Conservation (phyloP, 306 rosid genomes). For the Hippophae gyantsensis region DNA sequence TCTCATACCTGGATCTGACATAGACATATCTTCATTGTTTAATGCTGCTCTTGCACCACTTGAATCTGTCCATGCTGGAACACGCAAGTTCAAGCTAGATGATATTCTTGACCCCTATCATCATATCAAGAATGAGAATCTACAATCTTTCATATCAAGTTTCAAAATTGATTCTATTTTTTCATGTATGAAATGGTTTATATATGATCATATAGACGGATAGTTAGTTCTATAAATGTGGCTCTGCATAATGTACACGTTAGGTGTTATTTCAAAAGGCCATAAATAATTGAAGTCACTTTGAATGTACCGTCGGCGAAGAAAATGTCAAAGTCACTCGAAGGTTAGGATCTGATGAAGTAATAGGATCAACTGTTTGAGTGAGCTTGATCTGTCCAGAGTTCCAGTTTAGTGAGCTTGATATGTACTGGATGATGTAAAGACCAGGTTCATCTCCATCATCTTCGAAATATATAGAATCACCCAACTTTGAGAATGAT, state of each 20-base stretch:
- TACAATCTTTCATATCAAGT: not conserved
- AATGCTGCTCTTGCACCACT: constrained; percentile 37
- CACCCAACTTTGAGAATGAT: constrained; percentile 84
- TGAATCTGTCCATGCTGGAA: constrained; percentile 60
- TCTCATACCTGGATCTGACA: constrained; percentile 49
- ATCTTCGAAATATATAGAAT: constrained; percentile 88
- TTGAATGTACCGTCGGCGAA: constrained; percentile 26
- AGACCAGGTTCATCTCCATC: constrained; percentile 40
- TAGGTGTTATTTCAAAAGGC: not conserved
- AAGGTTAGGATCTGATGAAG: constrained; percentile 55
- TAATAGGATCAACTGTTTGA: constrained; percentile 46
- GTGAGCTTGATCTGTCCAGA: constrained; percentile 37
- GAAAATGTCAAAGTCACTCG: constrained; percentile 42
- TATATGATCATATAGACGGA: too few species aligned
- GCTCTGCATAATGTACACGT: too few species aligned
- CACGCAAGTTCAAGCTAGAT: constrained; percentile 56
- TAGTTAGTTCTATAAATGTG: too few species aligned
- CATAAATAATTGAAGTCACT: not conserved
- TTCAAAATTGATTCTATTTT: not conserved
- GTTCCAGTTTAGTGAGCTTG: constrained; percentile 73
- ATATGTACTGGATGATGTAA: constrained; percentile 66
- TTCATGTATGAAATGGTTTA: not conserved
- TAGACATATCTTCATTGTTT: constrained; percentile 31
- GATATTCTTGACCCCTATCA: constrained; percentile 31
- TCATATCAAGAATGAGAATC: constrained; percentile 6